These are phyloP conservation scores for Physaria fendleri DNA, from an alignment of 345 rosid species.

Conservation along the genomic window DNA sequence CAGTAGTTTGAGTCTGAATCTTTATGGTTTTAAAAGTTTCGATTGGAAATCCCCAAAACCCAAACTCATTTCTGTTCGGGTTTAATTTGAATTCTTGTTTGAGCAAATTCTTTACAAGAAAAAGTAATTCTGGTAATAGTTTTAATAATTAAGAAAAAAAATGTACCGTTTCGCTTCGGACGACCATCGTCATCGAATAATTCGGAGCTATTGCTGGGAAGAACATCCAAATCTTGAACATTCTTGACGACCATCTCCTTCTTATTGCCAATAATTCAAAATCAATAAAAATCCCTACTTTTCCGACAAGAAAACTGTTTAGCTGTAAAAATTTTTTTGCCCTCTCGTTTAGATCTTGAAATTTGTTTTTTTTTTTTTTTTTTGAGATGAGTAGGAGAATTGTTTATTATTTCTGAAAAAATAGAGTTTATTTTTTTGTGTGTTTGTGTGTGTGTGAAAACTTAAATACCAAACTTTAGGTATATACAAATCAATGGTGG, in stretches of 20 bases:
- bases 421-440: too few relatives aligned
- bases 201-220: constrained; percentile 17
- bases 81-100: neutral
- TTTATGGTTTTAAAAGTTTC: too few relatives aligned
- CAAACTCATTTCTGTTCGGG: too few relatives aligned
- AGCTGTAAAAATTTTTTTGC: neutral
- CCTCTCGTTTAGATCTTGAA: neutral
- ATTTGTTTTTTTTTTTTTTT: too few relatives aligned
- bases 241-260: constrained; percentile 15
- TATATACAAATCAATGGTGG: too few relatives aligned
- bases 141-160: neutral
- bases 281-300: neutral
- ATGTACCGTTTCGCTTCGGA: constrained; percentile 27
- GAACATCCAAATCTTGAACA: constrained; percentile 16
- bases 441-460: too few relatives aligned
- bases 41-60: too few relatives aligned
- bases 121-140: neutral
- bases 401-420: too few relatives aligned
- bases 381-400: too few relatives aligned
- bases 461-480: too few relatives aligned
- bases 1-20: too few relatives aligned
- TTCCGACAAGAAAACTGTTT: neutral
- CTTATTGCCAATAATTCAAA: neutral
- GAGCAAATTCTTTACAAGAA: neutral
- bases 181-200: constrained; percentile 31